These are phyloP conservation scores for Gomphus bonarii DNA, from an alignment of 1,284 basidiomycete species.

Conservation along the genomic window DNA sequence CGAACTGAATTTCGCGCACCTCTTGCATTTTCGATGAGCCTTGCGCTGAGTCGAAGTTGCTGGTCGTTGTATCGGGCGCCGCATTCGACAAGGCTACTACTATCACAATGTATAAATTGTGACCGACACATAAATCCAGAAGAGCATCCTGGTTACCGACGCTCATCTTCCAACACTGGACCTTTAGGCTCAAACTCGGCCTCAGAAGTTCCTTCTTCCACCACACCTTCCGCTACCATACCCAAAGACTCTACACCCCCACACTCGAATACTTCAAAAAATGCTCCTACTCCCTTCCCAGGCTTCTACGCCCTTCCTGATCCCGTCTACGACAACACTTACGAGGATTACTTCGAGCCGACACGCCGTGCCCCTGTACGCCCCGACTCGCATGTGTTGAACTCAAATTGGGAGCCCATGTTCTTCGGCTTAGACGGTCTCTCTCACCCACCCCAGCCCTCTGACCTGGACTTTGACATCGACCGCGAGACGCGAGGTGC, in stretches of 20 bases:
- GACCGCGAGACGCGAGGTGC: background rate
- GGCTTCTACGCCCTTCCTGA: conserved; percentile 7
- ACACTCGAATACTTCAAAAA: background rate
- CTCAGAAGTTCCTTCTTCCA: too few relatives aligned
- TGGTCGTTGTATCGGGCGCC: background rate
- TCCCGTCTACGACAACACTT: conserved; percentile 7
- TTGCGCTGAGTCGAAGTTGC: background rate
- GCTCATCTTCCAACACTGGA: background rate
- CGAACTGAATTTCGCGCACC: too few relatives aligned
- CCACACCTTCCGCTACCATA: too few relatives aligned
- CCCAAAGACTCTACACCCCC: too few relatives aligned
- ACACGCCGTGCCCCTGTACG: background rate
- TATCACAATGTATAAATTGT: background rate
- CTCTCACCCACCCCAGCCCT: too few relatives aligned
- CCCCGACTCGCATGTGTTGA: background rate
- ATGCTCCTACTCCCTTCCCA: background rate
- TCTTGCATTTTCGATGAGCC: background rate
- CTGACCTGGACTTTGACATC: background rate
- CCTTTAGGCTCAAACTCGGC: background rate
- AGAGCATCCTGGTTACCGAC: background rate
- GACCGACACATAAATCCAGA: too few relatives aligned
- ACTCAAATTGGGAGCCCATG: conserved; percentile 6
- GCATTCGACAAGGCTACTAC: background rate
- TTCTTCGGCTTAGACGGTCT: background rate
- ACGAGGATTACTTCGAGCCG: background rate